Evolutionary conservation across 495 filamentous ascomycete genomes (phyloP), one percentile per base, ranked within the genome.

Genomic region (Aspergillus hancockii): DNA sequence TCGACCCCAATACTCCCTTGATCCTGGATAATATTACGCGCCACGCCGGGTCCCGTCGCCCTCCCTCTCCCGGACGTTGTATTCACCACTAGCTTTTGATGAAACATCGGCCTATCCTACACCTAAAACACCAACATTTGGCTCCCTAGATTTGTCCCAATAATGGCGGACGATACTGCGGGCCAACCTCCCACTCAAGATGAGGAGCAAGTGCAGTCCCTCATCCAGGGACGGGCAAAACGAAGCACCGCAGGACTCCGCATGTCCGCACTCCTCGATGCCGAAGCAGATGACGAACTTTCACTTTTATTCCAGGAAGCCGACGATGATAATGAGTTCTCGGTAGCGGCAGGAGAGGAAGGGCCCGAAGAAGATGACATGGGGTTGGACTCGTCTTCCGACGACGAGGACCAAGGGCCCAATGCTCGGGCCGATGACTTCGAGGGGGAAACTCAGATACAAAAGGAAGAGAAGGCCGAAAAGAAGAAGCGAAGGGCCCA

Each of bases 171-270:
- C 8, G 69, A 76, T 59, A 69, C 14, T 64, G 68, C 63, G 23
- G 49, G 60, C 10, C 69, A 68, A 47, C 70, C 71, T 32, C 71
- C 70, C 5, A 68, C 74, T 40, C 76, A 77, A 18, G 73, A 75
- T 22, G 75, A 72, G 40, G 60, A 64, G n/a, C 64, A 66, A 1
- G 76, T 91, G 52, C 89, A 95, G 73, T 88, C 89, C 67, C 81
- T 97, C 65, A 86, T 89, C 50, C 85, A 86, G 38, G 87, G 90
- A 47, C 87, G 93, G 63, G 82, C 82, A 55, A 90, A 88, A 71
- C 90, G 93, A 68, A 87, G 86, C 32, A 97, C 91, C 0, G 93
- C 93, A 19, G 93, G 93, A 49, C 92, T 88, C 60, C 85, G 91
- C 61, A 87, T 97, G 81, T 87, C 88, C 32, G 83, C 84, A 30